These are phyloP conservation scores for Coffea humblotiana DNA, from an alignment of 305 asterid genomes.

Conservation along the genomic window DNA sequence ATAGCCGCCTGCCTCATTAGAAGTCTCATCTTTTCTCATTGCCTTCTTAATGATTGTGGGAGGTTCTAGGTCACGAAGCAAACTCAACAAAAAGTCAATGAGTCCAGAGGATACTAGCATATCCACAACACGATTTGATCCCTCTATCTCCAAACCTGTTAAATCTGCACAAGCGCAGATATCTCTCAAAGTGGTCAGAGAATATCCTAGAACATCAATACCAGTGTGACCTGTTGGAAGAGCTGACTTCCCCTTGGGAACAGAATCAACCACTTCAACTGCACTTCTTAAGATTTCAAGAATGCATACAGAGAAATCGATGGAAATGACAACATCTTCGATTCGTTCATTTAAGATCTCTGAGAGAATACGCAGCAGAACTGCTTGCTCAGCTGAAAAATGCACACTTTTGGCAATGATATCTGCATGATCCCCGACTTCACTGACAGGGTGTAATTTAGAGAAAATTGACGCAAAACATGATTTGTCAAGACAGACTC, in stretches of 20 bases:
- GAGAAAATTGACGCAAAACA: slow-evolving; percentile 45
- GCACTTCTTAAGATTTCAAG: slow-evolving; percentile 49
- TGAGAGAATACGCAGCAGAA: slow-evolving; percentile 55
- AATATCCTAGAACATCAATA: slow-evolving; percentile 65
- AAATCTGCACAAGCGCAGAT: slow-evolving; percentile 47
- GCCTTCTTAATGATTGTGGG: slow-evolving; percentile 60
- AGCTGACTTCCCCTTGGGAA: slow-evolving; percentile 37
- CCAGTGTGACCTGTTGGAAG: slow-evolving; percentile 65
- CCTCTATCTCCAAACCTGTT: slow-evolving; percentile 25
- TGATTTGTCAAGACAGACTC: slow-evolving; percentile 51
- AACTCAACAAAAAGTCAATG: slow-evolving; percentile 53
- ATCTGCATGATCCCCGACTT: slow-evolving; percentile 19
- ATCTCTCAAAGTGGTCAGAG: slow-evolving; percentile 69
- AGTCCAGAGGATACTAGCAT: slow-evolving; percentile 53
- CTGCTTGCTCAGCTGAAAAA: slow-evolving; percentile 55
- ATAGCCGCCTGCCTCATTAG: slow-evolving; percentile 23
- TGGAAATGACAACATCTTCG: slow-evolving; percentile 38
- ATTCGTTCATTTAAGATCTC: slow-evolving; percentile 48
- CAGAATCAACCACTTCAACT: slow-evolving; percentile 40
- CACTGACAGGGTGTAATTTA: slow-evolving; percentile 33
- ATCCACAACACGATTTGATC: slow-evolving; percentile 39
- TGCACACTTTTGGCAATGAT: slow-evolving; percentile 16
- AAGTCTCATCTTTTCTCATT: slow-evolving; percentile 28
- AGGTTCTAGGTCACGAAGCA: slow-evolving; percentile 69
- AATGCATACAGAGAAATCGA: slow-evolving; percentile 40